These are phyloP conservation scores for Macrotyloma uniflorum DNA, from an alignment of 306 rosid species.

Conservation along the genomic window DNA sequence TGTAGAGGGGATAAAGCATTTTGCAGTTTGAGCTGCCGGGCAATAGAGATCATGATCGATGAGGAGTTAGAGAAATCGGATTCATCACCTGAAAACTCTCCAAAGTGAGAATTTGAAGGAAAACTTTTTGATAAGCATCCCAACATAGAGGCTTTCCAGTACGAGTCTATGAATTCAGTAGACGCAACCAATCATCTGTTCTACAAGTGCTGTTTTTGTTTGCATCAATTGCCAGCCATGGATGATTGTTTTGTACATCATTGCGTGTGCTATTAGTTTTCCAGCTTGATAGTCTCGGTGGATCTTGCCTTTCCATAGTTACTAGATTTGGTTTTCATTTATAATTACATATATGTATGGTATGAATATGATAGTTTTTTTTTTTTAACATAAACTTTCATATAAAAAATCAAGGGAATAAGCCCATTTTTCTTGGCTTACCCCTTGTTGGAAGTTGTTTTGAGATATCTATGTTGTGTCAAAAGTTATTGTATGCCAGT, in stretches of 20 bases:
- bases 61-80: conserved; percentile 59
- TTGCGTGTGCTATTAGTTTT: conserved; percentile 56
- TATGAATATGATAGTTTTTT: conserved; percentile 33
- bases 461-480: conserved; percentile 37
- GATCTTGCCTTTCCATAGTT: conserved; percentile 43
- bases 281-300: conserved; percentile 54
- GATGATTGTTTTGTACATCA: conserved; percentile 92
- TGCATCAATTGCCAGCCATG: conserved; percentile 80
- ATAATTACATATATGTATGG: conserved; percentile 43
- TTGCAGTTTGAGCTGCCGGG: conserved; percentile 82
- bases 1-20: conserved; percentile 91
- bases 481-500: conserved; percentile 39
- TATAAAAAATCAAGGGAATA: conserved; percentile 45
- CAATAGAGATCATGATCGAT: conserved; percentile 69
- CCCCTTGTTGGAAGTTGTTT: conserved; percentile 35
- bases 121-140: conserved; percentile 44
- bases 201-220: conserved; percentile 77
- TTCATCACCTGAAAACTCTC: conserved; percentile 42
- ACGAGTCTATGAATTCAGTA: conserved; percentile 39
- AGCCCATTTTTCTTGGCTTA: conserved; percentile 71
- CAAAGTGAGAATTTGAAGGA: conserved; percentile 38
- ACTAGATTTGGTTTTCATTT: conserved; percentile 47
- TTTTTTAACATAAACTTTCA: neutral
- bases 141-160: conserved; percentile 44
- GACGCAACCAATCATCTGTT: conserved; percentile 70